A percentile compares a stretch with the other conserved stretches of the same genome.
Evolutionary conservation across 306 rosid genomes (phyloP).

Genomic region (Prunus persica): DNA sequence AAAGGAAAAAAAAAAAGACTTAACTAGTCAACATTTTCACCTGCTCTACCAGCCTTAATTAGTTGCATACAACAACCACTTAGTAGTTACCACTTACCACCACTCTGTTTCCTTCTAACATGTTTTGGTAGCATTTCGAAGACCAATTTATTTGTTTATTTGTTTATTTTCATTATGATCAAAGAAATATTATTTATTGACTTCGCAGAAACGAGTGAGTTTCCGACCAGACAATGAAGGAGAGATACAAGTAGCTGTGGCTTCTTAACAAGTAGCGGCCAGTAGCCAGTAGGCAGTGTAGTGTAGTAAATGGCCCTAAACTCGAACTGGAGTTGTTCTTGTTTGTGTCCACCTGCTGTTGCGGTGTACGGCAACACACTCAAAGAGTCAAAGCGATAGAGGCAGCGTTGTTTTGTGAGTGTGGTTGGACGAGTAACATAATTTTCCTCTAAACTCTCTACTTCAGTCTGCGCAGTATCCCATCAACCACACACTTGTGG

Average conservation of each 20-base stretch:
- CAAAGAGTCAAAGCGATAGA: no score
- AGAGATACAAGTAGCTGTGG: constrained; percentile 53
- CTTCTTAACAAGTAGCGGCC: constrained; percentile 22
- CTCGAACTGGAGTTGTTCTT: no score
- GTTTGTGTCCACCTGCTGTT: no score
- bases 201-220: constrained; percentile 81
- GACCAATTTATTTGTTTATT: not conserved
- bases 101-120: not conserved
- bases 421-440: no score
- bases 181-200: not conserved
- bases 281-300: not conserved
- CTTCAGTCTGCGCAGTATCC: constrained; percentile 6
- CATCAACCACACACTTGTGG: not conserved
- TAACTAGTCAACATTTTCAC: constrained; percentile 3
- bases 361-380: no score
- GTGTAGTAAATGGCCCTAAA: no score
- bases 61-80: not conserved
- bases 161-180: no score
- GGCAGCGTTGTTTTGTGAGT: no score
- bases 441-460: no score
- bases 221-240: constrained; percentile 57
- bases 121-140: not conserved
- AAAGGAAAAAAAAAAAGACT: no score
- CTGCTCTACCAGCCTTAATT: not conserved
- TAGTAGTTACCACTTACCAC: not conserved